Percentiles rank a stretch among this genome's conserved stretches.
phyloP scores from a whole-genome alignment of 768 basidiomycete species.

The Naematelia encephala region DNA sequence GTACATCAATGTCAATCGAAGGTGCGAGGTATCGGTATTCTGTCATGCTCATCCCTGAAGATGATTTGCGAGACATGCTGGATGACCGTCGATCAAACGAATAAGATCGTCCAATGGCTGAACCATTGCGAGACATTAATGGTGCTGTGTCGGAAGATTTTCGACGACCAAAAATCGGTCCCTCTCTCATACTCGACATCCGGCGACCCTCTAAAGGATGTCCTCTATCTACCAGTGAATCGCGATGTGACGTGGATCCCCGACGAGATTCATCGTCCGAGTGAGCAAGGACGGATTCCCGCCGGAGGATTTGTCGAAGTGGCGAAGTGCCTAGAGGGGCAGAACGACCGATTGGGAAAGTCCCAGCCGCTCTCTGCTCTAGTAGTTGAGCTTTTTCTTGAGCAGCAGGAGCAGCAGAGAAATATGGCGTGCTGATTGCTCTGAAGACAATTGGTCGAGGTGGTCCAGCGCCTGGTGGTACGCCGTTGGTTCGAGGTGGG shows the following conservation, averaged over 20 bases:
- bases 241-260: not conserved
- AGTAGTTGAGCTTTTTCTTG: conserved; percentile 5
- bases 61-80: conserved; percentile 5
- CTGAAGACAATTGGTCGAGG: conserved; percentile 28
- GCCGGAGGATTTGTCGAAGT: conserved; percentile 9
- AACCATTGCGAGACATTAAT: not conserved
- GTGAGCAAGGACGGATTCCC: not conserved
- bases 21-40: conserved; percentile 43
- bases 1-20: conserved; percentile 36
- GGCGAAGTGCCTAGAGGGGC: conserved; percentile 33
- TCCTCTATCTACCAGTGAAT: not conserved
- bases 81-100: not conserved
- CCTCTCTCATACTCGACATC: not conserved
- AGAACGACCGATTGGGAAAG: conserved; percentile 25
- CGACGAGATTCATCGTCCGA: not conserved
- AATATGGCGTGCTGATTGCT: conserved; percentile 28
- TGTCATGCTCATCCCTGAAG: conserved; percentile 33
- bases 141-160: not conserved
- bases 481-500: conserved; percentile 12
- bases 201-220: not conserved
- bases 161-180: not conserved
- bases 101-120: not conserved
- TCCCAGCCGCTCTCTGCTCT: conserved; percentile 12
- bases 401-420: conserved; percentile 7
- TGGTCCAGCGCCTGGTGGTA: conserved; percentile 28